phyloP scores from a whole-genome alignment of 805 yeast species.

The Lipomyces kockii region DNA sequence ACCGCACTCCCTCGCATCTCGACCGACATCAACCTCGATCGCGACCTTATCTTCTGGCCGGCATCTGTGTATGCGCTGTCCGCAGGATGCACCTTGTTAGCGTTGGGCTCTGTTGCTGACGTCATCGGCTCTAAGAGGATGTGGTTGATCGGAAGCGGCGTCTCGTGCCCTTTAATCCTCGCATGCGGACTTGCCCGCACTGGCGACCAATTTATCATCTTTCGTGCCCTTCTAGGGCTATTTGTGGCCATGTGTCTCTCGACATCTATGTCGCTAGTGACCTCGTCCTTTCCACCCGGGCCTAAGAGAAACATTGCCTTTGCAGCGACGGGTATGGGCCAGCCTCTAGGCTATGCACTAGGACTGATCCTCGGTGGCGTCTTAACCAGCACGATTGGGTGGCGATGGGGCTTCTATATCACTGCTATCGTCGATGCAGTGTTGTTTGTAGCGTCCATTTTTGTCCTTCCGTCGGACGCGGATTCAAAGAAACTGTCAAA shows the following conservation, averaged over 20 bases:
- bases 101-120: constrained; percentile 11
- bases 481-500: constrained; percentile 9
- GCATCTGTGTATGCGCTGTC: constrained; percentile 11
- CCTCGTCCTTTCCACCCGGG: constrained; percentile 9
- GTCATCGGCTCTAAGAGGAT: constrained; percentile 9
- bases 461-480: constrained; percentile 12
- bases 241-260: constrained; percentile 12
- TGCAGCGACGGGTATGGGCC: constrained; percentile 11
- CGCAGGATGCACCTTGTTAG: constrained; percentile 8
- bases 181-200: constrained; percentile 13
- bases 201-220: constrained; percentile 9
- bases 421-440: constrained; percentile 10
- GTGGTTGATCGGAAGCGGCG: constrained; percentile 12
- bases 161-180: constrained; percentile 8
- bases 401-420: constrained; percentile 10
- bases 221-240: constrained; percentile 11
- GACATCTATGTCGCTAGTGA: constrained; percentile 11
- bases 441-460: constrained; percentile 7
- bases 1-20: constrained; percentile 12
- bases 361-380: constrained; percentile 11
- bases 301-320: constrained; percentile 10
- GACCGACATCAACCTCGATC: constrained; percentile 9
- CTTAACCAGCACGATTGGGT: constrained; percentile 10
- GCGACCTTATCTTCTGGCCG: constrained; percentile 11
- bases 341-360: constrained; percentile 10